These are phyloP conservation scores for Phytophthora cajani DNA, from an alignment of 352 stramenopile species.

Conservation along the genomic window DNA sequence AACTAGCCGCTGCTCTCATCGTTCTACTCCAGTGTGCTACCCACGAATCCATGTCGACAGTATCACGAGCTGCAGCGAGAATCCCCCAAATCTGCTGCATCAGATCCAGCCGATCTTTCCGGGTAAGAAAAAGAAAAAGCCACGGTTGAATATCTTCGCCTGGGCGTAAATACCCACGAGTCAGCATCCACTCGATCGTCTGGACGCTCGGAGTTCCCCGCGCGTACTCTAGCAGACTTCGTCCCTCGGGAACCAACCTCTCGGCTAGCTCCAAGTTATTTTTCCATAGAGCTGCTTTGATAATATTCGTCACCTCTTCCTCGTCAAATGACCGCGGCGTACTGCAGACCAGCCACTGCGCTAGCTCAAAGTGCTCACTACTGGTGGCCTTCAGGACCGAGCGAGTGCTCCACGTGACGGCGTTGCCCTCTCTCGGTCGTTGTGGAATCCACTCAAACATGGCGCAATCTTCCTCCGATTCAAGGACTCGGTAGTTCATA, in stretches of 20 bases:
- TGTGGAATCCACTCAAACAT: neutral
- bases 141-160: neutral
- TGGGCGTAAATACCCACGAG: neutral
- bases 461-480: too few species aligned
- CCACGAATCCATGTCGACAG: neutral
- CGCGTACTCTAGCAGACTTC: neutral
- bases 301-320: neutral
- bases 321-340: neutral
- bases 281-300: neutral
- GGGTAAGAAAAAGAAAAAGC: neutral
- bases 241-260: neutral
- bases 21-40: neutral
- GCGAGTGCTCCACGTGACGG: neutral
- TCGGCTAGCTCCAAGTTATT: neutral
- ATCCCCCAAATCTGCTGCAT: neutral
- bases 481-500: neutral
- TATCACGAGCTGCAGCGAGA: neutral
- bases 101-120: neutral
- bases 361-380: neutral
- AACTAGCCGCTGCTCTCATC: neutral
- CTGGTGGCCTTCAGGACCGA: neutral
- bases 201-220: neutral
- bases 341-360: neutral
- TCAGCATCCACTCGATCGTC: neutral
- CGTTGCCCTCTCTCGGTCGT: neutral